Evolutionary conservation across 768 basidiomycete species (phyloP).

Genomic region (Mrakia blollopis): DNA sequence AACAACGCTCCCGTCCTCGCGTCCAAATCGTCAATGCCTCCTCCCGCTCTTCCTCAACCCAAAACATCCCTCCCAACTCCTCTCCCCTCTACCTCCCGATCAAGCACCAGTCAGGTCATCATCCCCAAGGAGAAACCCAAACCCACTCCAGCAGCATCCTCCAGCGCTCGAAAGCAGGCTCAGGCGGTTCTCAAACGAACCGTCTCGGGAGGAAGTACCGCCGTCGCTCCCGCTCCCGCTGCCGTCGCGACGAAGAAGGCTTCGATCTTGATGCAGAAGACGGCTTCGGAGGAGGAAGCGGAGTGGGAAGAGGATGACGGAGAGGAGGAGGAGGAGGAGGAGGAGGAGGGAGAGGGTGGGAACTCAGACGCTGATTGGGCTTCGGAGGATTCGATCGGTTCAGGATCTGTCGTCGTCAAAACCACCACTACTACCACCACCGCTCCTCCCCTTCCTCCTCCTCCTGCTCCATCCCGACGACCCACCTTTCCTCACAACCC

Average conservation of each 20-base stretch:
- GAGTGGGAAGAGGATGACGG: conserved; percentile 21
- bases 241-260: neutral
- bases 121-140: neutral
- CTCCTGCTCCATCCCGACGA: neutral
- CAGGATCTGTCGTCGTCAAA: neutral
- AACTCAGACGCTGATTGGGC: conserved; percentile 28
- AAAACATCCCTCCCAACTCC: neutral
- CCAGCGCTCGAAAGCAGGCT: conserved; percentile 7
- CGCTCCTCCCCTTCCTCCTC: neutral
- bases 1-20: neutral
- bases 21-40: neutral
- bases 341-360: neutral
- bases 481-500: neutral
- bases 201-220: neutral
- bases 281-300: neutral
- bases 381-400: conserved; percentile 17
- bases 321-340: conserved; percentile 18
- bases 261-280: neutral
- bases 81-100: neutral
- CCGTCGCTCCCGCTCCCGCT: neutral
- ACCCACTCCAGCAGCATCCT: neutral
- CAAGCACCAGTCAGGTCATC: neutral
- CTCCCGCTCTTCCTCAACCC: neutral
- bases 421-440: neutral
- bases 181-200: neutral